These are phyloP conservation scores for Desmodesmus armatus DNA, from an alignment of 139 green algal species.

Conservation along the genomic window DNA sequence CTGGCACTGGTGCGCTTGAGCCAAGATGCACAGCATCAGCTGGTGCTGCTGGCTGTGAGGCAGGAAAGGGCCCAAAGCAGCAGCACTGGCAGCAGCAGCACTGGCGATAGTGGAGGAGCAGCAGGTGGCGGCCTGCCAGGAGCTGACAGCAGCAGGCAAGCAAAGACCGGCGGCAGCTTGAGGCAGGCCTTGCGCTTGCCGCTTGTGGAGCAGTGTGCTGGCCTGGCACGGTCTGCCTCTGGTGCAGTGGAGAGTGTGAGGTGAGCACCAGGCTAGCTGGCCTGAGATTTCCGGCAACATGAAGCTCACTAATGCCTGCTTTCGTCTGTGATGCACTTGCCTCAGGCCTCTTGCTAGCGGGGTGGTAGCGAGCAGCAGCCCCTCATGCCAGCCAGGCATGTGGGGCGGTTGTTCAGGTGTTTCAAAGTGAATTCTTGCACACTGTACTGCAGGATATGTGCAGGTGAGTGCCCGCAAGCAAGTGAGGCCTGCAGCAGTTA, in stretches of 20 bases:
- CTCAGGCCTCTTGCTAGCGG: too few relatives aligned
- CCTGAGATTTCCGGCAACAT: too few relatives aligned
- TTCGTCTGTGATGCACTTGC: too few relatives aligned
- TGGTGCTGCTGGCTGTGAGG: constrained; percentile 29
- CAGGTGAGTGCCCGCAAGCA: too few relatives aligned
- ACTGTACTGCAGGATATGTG: too few relatives aligned
- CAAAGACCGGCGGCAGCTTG: neutral
- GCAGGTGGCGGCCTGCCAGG: neutral
- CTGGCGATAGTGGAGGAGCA: neutral
- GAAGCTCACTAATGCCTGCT: too few relatives aligned
- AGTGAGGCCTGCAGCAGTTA: too few relatives aligned
- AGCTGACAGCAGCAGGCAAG: neutral
- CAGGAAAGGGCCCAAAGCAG: neutral
- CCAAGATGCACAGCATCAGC: neutral
- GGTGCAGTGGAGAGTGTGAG: neutral
- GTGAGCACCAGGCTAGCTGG: too few relatives aligned
- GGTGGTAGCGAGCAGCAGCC: too few relatives aligned
- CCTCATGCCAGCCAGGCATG: too few relatives aligned
- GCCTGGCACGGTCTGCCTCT: neutral
- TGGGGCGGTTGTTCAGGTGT: too few relatives aligned
- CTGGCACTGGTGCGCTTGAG: neutral
- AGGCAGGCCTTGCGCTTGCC: neutral
- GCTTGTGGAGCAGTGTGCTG: neutral
- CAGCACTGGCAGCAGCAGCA: neutral
- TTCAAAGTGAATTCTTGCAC: too few relatives aligned